Evolutionary conservation across 2,329 filamentous ascomycete species (phyloP), one percentile per base, ranked within the genome.

Genomic region (Simplicillium sp.): DNA sequence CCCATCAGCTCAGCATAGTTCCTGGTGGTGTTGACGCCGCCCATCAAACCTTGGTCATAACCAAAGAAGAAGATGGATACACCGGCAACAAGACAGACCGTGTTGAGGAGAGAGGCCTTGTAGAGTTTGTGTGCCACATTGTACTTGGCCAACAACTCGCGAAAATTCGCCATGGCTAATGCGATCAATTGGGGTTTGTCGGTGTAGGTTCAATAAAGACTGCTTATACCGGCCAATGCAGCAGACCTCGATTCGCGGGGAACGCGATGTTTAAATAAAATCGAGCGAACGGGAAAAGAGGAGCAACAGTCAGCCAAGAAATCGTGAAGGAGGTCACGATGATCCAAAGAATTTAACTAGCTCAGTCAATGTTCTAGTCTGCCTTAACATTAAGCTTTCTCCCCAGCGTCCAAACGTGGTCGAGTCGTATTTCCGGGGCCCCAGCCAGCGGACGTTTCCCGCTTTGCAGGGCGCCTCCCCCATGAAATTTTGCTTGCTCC

Each of bases 41-140:
- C 73, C 77, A 71, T 80, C 47, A 71, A 58, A 35, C 68, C 71
- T 50, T 75, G 71, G 46, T 75, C 71, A 49, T 73, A 73, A 32
- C 70, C 80, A 49, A 82, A 82, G 65, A 84, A 82, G 57, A 83
- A 78, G 46, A 82, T 84, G 12, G 77, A 81, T 12, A 84, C 56
- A 2, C 68, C 78, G 1, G 80, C 79, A 12, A 83, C 63, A 37
- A 68, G 70, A 54, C 82, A 82, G 57, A 84, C 73, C 31, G 72
- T 71, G 42, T 78, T 66, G 41, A 81, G 68, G 44, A 82, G 66
- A 34, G 59, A 56, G 14, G 64, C 57, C 61, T 80, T 80, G 60
- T 78, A 64, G 5, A 75, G 57, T 46, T 62, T 64, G 54, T 76
- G 66, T 41, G 71, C 70, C 11, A 77, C 62, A 57, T 44, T 44